Evolutionary conservation across 768 basidiomycete species (phyloP), one percentile per base, ranked within the genome.

Genomic region (Tylopilus rubrobrunneus): DNA sequence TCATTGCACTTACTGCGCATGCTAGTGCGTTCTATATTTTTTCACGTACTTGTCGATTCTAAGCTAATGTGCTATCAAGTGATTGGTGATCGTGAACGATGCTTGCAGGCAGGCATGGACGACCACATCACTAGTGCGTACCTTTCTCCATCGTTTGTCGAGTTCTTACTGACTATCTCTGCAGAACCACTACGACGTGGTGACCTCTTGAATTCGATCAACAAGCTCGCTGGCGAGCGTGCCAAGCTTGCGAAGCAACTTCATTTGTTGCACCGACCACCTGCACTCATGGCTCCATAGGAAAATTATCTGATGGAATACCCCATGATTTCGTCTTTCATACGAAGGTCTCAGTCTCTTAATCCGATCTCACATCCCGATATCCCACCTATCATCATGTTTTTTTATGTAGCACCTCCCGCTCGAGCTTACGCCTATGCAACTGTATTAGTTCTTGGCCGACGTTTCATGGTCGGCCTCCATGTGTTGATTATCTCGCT

Each of bases 1-100:
- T 99, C 61, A 92, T 98, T 62, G 97, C 97, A 1, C 76, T 99
- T 39, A 98, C 97, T 1, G 96, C 96, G 3, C 96, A 99, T 71
- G 96, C 96, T 47, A 98, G 90, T 92, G 60, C 64, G 90, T 86
- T 29, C 2, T 46, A 19, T 25, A 5, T 25, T 25, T 25, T 28
- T 39, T 33, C 48, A 25, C 21, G 7, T 11, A 40, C 42, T n/a
- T 46, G 7, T 40, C 5, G 21, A 42, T 36, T 23, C n/a, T 19
- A 51, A 62, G 4, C 51, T 64, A 51, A 62, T 28, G 21, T 19
- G 8, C 19, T 56, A 54, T 9, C 48, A 92, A 92, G 90, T 95
- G 93, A 92, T 94, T 62, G 93, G 93, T 61, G 87, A 88, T 62
- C 77, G 86, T 44, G 87, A 89, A 65, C 76, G 86, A 56, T 89